Base-by-base conservation (phyloP, 805 yeast species). In the Nematodospora valgi region DNA sequence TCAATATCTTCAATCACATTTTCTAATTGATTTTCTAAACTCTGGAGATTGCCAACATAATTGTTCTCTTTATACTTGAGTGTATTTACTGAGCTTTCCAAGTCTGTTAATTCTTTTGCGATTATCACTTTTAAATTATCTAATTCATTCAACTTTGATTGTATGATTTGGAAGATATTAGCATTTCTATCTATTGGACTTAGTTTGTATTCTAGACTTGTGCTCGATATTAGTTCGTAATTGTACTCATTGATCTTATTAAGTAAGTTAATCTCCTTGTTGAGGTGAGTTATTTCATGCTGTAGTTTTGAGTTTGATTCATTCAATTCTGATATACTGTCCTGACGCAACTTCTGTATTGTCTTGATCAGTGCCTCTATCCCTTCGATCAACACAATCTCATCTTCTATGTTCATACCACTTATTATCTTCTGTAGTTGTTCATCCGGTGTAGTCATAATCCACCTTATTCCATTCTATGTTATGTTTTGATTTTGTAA, bases 71-170 rank as follows among this genome's bases (percentile, higher is more conserved):
- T 46, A 48, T 60, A 46, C 26, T 51, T 56, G 35, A 59, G 40
- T 9, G 58, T 51, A 39, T 58, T 62, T 21, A 73, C 68, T 24
- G 65, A 56, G 21, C 64, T 54, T 23, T 66, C 75, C 30, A 78
- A 52, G 32, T 72, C 76, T 23, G 74, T 74, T 39, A 79, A 57
- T 17, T 61, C 69, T 44, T 72, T 75, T 3, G 81, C 81, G 6
- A 76, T 50, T 6, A 69, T 53, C 28, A 78, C 68, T 32, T 78
- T 75, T 23, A 62, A 52, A 26, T 62, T 64, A 42, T 76, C 80
- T 34, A 66, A 43, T 31, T 62, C 63, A 16, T 45, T 46, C 9
- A 58, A 51, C 35, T 56, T 56, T 34, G 43, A 43, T 32, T 50
- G 48, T 27, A 64, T 44, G 6, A 57, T 40, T 38, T 49, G 47